Percentiles rank a stretch among this genome's conserved stretches.
Conservation (phyloP, 495 filamentous ascomycete species). For the Articulospora tetracladia region DNA sequence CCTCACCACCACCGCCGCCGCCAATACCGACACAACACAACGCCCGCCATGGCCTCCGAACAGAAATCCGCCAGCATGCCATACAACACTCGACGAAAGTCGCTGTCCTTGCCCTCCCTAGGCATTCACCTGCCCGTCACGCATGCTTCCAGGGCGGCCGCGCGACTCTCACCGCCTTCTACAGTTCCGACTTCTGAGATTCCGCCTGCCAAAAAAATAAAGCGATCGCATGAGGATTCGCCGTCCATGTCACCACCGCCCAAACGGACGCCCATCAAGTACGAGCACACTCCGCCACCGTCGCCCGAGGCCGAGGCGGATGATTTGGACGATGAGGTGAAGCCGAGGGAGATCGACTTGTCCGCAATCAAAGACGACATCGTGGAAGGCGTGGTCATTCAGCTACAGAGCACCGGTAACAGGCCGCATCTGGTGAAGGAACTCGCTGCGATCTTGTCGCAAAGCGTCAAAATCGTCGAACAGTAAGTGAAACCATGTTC, state of each 20-base stretch:
- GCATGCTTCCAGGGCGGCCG: constrained; percentile 59
- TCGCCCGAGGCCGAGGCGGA: constrained; percentile 53
- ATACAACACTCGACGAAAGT: constrained; percentile 98
- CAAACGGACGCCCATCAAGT: constrained; percentile 41
- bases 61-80: constrained; percentile 57
- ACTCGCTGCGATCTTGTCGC: constrained; percentile 75
- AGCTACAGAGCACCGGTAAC: constrained; percentile 89
- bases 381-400: constrained; percentile 85
- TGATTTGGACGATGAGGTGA: constrained; percentile 22
- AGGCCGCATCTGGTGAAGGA: constrained; percentile 93
- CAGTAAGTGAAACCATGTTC: constrained; percentile 58
- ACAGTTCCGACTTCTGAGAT: constrained; percentile 51
- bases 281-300: constrained; percentile 80
- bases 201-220: constrained; percentile 78
- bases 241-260: constrained; percentile 49
- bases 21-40: not conserved
- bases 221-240: constrained; percentile 68
- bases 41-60: constrained; percentile 6
- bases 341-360: constrained; percentile 64
- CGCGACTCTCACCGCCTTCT: constrained; percentile 52
- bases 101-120: constrained; percentile 85
- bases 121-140: constrained; percentile 81
- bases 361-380: constrained; percentile 93
- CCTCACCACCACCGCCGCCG: not conserved
- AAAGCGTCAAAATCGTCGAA: constrained; percentile 76